Evolutionary conservation across 2,329 filamentous ascomycete species (phyloP).

Genomic region (Penicillium sp.): DNA sequence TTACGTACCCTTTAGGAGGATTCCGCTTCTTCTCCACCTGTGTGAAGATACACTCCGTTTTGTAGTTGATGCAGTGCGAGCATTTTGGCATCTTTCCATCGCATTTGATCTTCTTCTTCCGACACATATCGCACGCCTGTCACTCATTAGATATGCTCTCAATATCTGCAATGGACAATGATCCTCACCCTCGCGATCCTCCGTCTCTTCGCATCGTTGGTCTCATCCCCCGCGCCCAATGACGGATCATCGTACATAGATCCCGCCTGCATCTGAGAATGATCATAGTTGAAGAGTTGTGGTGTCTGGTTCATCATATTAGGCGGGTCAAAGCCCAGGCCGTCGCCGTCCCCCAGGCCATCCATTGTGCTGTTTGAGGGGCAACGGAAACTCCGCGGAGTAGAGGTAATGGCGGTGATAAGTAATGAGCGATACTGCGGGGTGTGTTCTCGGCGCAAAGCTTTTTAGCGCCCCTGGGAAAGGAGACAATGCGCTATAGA

Average conservation of each 20-base stretch:
- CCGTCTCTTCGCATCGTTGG: slow-evolving; percentile 80
- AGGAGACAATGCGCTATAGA: neutral
- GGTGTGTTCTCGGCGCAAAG: slow-evolving; percentile 10
- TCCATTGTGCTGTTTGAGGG: slow-evolving; percentile 28
- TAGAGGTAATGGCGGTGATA: slow-evolving; percentile 16
- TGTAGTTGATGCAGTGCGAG: slow-evolving; percentile 95
- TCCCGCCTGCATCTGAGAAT: slow-evolving; percentile 51
- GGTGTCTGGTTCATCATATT: slow-evolving; percentile 62
- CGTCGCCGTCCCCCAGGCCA: slow-evolving; percentile 37
- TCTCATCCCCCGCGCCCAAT: slow-evolving; percentile 47
- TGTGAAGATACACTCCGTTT: slow-evolving; percentile 95
- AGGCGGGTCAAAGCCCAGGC: slow-evolving; percentile 43
- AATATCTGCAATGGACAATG: neutral
- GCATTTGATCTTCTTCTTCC: slow-evolving; percentile 93
- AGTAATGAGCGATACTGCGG: slow-evolving; percentile 15
- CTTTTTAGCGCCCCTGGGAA: slow-evolving; percentile 5
- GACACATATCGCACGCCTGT: slow-evolving; percentile 92
- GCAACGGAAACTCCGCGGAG: slow-evolving; percentile 16
- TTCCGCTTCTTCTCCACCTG: slow-evolving; percentile 98
- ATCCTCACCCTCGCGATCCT: slow-evolving; percentile 76
- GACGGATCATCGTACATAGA: slow-evolving; percentile 45
- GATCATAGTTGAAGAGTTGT: slow-evolving; percentile 68
- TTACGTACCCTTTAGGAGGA: slow-evolving; percentile 84
- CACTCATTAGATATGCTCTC: slow-evolving; percentile 8
- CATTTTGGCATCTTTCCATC: slow-evolving; percentile 94